A percentile compares a stretch with the other conserved stretches of the same genome.
Conservation (phyloP, 208 protist species). For the Leishmania lainsoni region DNA sequence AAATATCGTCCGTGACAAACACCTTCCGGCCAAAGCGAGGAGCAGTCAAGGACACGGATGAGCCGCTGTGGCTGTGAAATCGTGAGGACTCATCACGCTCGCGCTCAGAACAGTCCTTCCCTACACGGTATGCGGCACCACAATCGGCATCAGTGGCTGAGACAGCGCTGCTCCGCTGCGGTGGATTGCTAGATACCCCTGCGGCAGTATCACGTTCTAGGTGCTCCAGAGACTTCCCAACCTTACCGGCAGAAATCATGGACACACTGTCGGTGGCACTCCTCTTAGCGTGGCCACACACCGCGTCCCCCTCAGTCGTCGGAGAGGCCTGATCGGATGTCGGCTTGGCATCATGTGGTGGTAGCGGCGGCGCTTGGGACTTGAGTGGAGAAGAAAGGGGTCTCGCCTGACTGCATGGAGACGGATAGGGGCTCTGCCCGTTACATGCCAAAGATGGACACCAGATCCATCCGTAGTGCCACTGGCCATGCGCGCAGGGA, state of each 20-base stretch:
- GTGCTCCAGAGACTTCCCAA: conserved; percentile 31
- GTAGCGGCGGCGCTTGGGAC: neutral
- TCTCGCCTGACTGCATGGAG: neutral
- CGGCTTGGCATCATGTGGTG: neutral
- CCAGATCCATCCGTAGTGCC: conserved; percentile 23
- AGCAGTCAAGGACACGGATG: conserved; percentile 6
- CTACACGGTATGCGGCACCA: neutral
- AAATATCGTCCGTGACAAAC: conserved; percentile 81
- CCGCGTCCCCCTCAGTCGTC: conserved; percentile 6
- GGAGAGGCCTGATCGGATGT: neutral
- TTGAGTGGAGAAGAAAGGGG: neutral
- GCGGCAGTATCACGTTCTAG: conserved; percentile 1
- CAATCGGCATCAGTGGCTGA: neutral
- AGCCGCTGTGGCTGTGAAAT: conserved; percentile 19
- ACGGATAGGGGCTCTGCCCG: neutral
- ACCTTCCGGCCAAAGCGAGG: conserved; percentile 68
- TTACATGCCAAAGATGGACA: neutral
- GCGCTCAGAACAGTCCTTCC: conserved; percentile 5
- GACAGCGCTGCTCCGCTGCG: neutral
- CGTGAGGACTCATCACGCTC: neutral
- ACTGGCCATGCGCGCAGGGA: conserved; percentile 2
- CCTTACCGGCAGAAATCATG: conserved; percentile 28
- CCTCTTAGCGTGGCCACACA: conserved; percentile 16
- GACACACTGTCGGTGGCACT: conserved; percentile 39
- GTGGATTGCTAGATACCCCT: neutral